Evolutionary conservation across 768 basidiomycete genomes (phyloP), one percentile per base, ranked within the genome.

Genomic region (Suillus subluteus): DNA sequence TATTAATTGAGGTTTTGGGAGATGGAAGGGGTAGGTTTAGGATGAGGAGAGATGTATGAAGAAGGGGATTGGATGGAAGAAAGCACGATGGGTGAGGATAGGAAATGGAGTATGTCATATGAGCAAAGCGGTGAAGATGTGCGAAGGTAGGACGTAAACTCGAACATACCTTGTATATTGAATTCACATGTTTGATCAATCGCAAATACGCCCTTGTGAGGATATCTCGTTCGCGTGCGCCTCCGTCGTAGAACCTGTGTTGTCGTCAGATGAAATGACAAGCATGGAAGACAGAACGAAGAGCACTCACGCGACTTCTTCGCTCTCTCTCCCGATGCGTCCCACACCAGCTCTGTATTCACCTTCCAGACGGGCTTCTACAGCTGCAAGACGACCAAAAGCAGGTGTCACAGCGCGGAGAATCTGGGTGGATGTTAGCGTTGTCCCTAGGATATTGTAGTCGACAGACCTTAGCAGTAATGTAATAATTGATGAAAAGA

Each of bases 291-390:
- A 50, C 50, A 52, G 8, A 38, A 62, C 5, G 40, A 43, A 13
- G 62, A 15, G 16, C 6, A 85, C 92, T 73, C 69, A 91, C 88
- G 97, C 97, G 43, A 99, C 85, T 75, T 99, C 96, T 74, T 99
- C 97, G 26, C 90, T 88, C 72, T 98, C 96, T 67, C 95, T 80
- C 0, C 92, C 95, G 7, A 98, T 86, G 38, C 97, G 79, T 0
- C 91, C 89, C 72, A 98, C 90, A 0, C 95, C 96, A 0, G 89
- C 87, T 26, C 97, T 83, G 73, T 96, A 98, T 71, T 98, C 97
- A 15, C 97, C 97, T 72, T 99, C 87, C 40, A 98, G 78, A 38
- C 89, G 86, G 0, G 95, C 95, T 74, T 98, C 95, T 4, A 91
- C 86, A 0, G 93, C 92, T 0, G 96, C 95, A 16, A 98, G 83